Conservation (phyloP, 192 early-diverging fungal genomes). For the Chytriomyces sp. region DNA sequence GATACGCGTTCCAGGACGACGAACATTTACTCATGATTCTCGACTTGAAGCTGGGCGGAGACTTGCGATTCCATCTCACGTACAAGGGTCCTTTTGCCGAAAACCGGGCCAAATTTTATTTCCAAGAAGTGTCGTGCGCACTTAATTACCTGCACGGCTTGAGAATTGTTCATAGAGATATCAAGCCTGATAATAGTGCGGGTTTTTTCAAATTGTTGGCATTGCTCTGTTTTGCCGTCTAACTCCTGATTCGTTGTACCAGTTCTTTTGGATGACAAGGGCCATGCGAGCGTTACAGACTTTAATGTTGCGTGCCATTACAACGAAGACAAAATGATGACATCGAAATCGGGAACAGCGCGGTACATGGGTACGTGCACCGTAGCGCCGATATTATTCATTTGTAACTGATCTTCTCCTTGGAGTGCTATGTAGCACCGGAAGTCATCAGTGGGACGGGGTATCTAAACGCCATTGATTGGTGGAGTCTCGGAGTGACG, state of each 20-base stretch:
- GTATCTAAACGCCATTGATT: slow-evolving; percentile 87
- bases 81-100: slow-evolving; percentile 48
- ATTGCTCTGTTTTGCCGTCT: slow-evolving; percentile 65
- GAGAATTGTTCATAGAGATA: slow-evolving; percentile 59
- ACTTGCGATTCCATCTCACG: slow-evolving; percentile 63
- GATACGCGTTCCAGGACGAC: slow-evolving; percentile 71
- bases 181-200: slow-evolving; percentile 47
- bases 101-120: slow-evolving; percentile 49
- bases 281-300: slow-evolving; percentile 59
- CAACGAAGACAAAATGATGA: slow-evolving; percentile 47
- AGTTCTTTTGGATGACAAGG: slow-evolving; percentile 52
- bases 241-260: slow-evolving; percentile 9
- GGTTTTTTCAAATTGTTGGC: background rate
- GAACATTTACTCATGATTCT: slow-evolving; percentile 67
- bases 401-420: slow-evolving; percentile 17
- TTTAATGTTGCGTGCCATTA: slow-evolving; percentile 63
- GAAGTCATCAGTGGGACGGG: slow-evolving; percentile 57
- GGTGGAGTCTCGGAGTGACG: slow-evolving; percentile 92
- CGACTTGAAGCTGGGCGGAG: slow-evolving; percentile 65
- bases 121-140: slow-evolving; percentile 52
- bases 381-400: background rate
- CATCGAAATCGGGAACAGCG: slow-evolving; percentile 56
- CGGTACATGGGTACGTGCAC: slow-evolving; percentile 73
- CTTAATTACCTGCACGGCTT: slow-evolving; percentile 53
- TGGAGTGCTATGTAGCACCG: too few species aligned